A percentile compares a stretch with the other conserved stretches of the same genome.
phyloP scores from a whole-genome alignment of 139 green algal genomes.

The Closterium sp. region DNA sequence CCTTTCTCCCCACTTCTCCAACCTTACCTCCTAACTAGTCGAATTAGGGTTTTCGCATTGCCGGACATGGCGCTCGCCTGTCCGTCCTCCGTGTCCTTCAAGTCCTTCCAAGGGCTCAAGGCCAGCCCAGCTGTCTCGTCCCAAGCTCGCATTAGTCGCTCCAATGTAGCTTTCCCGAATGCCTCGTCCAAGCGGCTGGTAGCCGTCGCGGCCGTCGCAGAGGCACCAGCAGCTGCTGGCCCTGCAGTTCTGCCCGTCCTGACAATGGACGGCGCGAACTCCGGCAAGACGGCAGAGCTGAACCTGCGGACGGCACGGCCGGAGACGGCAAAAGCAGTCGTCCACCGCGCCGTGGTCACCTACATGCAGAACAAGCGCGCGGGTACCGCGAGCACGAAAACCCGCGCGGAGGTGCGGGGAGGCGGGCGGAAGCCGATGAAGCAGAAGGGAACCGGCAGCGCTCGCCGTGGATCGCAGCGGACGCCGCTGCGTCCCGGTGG shows the following conservation, averaged over 20 bases:
- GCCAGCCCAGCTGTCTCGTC: neutral
- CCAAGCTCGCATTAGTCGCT: neutral
- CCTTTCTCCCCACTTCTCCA: too few species aligned
- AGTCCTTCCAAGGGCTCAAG: neutral
- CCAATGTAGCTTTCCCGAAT: neutral
- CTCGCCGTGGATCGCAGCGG: constrained; percentile 74
- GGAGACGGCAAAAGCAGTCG: constrained; percentile 35
- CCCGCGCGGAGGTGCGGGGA: constrained; percentile 86
- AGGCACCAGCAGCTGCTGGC: neutral
- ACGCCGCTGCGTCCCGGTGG: constrained; percentile 88
- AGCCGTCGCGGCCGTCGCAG: neutral
- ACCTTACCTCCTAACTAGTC: neutral
- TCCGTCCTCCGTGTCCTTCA: neutral
- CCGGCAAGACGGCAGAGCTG: constrained; percentile 21
- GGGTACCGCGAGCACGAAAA: constrained; percentile 90
- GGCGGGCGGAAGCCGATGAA: constrained; percentile 95
- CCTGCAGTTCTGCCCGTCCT: constrained; percentile 16
- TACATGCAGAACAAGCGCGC: constrained; percentile 54
- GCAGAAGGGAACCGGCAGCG: constrained; percentile 96
- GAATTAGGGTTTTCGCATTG: neutral
- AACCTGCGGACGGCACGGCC: constrained; percentile 33
- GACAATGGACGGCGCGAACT: constrained; percentile 31
- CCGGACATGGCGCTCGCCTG: neutral
- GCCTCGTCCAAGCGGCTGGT: neutral
- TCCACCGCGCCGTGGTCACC: constrained; percentile 39